Conservation (phyloP, 768 basidiomycete genomes). For the Leccinum longicurvipes region DNA sequence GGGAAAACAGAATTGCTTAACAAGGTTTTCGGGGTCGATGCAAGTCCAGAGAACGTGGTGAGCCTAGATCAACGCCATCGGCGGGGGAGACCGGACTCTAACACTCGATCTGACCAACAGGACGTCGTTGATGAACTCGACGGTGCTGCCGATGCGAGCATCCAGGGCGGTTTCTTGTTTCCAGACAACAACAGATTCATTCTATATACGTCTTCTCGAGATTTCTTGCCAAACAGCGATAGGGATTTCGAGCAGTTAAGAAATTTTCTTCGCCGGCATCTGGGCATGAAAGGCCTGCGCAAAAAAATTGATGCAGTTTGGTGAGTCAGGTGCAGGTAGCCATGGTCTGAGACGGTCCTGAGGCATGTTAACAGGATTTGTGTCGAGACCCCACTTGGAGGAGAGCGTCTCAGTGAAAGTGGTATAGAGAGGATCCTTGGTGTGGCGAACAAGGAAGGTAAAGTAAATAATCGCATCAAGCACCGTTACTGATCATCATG, state of each 20-base stretch:
- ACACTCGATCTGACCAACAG: not conserved
- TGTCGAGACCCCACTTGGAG: conserved; percentile 1
- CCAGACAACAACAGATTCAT: conserved; percentile 1
- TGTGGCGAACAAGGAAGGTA: conserved; percentile 4
- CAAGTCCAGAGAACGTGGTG: not conserved
- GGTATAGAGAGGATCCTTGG: conserved; percentile 8
- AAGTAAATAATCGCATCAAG: not conserved
- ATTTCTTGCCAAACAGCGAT: conserved; percentile 6
- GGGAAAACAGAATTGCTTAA: conserved; percentile 4
- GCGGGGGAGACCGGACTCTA: too few species aligned
- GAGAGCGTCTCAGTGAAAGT: conserved; percentile 6
- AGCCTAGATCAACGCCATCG: not conserved
- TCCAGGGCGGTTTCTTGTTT: not conserved
- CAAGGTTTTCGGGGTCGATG: conserved; percentile 3
- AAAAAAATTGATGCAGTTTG: conserved; percentile 2
- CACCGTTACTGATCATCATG: not conserved
- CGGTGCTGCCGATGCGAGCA: not conserved
- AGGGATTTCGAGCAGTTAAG: conserved; percentile 1
- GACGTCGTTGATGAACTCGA: not conserved
- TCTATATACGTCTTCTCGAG: conserved; percentile 4
- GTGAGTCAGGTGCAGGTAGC: not conserved
- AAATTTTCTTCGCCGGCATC: not conserved
- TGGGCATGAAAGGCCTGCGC: not conserved
- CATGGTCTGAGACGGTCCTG: not conserved
- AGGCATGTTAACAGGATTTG: not conserved